Conservation (phyloP, 2,329 filamentous ascomycete species). For the Malbranchea zuffiana region DNA sequence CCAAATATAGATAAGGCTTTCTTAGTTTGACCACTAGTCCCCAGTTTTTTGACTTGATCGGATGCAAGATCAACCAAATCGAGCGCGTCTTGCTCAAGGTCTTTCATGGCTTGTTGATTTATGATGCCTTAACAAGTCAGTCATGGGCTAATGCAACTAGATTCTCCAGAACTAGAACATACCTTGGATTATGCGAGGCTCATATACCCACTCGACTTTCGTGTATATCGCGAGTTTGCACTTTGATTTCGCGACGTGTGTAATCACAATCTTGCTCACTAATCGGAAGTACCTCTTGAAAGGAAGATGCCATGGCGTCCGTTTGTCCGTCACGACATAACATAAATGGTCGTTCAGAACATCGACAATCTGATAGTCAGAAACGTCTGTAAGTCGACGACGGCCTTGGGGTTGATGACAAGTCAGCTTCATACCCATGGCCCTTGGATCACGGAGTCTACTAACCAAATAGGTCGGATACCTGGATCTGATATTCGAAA, state of each 20-base stretch:
- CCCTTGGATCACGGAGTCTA: not conserved
- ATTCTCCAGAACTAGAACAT: slow-evolving; percentile 15
- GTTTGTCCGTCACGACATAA: slow-evolving; percentile 55
- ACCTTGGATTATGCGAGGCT: slow-evolving; percentile 43
- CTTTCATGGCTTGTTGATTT: slow-evolving; percentile 58
- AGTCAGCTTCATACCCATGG: slow-evolving; percentile 12
- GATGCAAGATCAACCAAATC: slow-evolving; percentile 41
- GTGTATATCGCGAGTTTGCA: slow-evolving; percentile 85
- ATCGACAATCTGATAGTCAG: slow-evolving; percentile 80
- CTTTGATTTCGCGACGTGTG: slow-evolving; percentile 80
- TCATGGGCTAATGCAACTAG: slow-evolving; percentile 5
- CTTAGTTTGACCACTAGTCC: slow-evolving; percentile 38
- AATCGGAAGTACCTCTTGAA: slow-evolving; percentile 68
- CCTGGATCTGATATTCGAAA: slow-evolving; percentile 68
- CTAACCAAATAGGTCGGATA: slow-evolving; percentile 54
- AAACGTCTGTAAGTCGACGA: slow-evolving; percentile 51
- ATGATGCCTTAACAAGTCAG: slow-evolving; percentile 36
- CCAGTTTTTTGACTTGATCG: slow-evolving; percentile 39
- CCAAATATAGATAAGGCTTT: slow-evolving; percentile 41
- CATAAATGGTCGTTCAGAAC: slow-evolving; percentile 65
- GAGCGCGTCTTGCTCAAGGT: slow-evolving; percentile 43
- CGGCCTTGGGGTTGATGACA: slow-evolving; percentile 29
- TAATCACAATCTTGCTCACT: slow-evolving; percentile 85
- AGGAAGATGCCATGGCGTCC: slow-evolving; percentile 72
- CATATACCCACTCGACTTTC: slow-evolving; percentile 73